Conservation (phyloP, 768 basidiomycete genomes). For the Calocera viscosa region DNA sequence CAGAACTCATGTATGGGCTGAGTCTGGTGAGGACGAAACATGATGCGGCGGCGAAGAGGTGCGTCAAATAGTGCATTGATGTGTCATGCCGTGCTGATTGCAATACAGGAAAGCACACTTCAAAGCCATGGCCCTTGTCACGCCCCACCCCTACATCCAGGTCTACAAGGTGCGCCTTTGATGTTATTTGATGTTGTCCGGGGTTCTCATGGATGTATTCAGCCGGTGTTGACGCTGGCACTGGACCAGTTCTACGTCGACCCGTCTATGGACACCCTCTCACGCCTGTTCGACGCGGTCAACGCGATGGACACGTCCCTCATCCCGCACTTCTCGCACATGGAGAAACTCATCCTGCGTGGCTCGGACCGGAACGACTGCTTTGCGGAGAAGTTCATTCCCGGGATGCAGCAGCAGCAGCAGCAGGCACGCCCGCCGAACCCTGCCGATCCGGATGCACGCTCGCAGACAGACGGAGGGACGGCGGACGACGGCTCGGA, state of each 20-base stretch:
- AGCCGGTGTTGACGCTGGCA: constrained; percentile 89
- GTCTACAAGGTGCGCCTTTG: constrained; percentile 66
- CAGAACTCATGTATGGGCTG: constrained; percentile 68
- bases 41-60: constrained; percentile 72
- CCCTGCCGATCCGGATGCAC: background rate
- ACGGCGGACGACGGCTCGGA: background rate
- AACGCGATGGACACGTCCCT: constrained; percentile 81
- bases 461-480: background rate
- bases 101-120: constrained; percentile 71
- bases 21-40: constrained; percentile 87
- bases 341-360: constrained; percentile 82
- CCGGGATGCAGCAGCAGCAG: background rate
- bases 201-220: background rate
- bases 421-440: background rate
- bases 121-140: constrained; percentile 89
- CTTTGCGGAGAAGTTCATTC: constrained; percentile 67
- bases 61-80: constrained; percentile 17
- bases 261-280: constrained; percentile 81
- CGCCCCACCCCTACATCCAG: constrained; percentile 85
- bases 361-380: constrained; percentile 83
- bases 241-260: constrained; percentile 87
- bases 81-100: background rate
- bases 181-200: background rate
- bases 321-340: constrained; percentile 62
- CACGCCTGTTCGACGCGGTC: constrained; percentile 80